Percentiles rank a stretch among this genome's conserved stretches.
phyloP scores from a whole-genome alignment of 768 basidiomycete species.

The Leccinum uliginosum region DNA sequence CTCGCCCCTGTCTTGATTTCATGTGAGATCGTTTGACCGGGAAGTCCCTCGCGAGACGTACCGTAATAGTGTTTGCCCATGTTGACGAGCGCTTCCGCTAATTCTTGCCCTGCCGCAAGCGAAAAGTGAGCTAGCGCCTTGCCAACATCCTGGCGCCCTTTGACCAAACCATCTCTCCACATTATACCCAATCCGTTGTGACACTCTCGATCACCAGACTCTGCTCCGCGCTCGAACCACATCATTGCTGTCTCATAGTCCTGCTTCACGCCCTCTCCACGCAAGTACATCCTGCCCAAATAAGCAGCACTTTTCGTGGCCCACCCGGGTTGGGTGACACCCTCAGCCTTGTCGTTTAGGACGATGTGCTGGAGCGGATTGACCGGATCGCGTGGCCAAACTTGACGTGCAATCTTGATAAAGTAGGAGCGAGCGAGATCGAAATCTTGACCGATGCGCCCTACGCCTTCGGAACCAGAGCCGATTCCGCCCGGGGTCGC shows the following conservation, averaged over 20 bases:
- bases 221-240: conserved; percentile 90
- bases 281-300: conserved; percentile 88
- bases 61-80: conserved; percentile 77
- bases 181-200: conserved; percentile 91
- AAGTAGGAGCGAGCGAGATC: conserved; percentile 79
- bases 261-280: conserved; percentile 86
- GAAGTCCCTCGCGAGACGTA: conserved; percentile 26
- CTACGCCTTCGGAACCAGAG: conserved; percentile 90
- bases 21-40: conserved; percentile 3
- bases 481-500: conserved; percentile 70
- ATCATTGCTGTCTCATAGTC: conserved; percentile 76
- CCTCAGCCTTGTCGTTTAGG: conserved; percentile 45
- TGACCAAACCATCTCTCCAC: conserved; percentile 80
- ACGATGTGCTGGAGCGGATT: conserved; percentile 46
- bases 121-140: conserved; percentile 66
- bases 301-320: conserved; percentile 84
- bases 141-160: conserved; percentile 61
- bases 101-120: conserved; percentile 79
- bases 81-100: conserved; percentile 91
- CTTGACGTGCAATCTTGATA: conserved; percentile 69
- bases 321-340: conserved; percentile 46
- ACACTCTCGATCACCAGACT: conserved; percentile 80
- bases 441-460: conserved; percentile 79
- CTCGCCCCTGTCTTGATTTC: conserved; percentile 61
- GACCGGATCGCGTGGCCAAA: conserved; percentile 83